Evolutionary conservation across 2,329 filamentous ascomycete species (phyloP), one percentile per base, ranked within the genome.

Genomic region (Paramyrothecium sp.): DNA sequence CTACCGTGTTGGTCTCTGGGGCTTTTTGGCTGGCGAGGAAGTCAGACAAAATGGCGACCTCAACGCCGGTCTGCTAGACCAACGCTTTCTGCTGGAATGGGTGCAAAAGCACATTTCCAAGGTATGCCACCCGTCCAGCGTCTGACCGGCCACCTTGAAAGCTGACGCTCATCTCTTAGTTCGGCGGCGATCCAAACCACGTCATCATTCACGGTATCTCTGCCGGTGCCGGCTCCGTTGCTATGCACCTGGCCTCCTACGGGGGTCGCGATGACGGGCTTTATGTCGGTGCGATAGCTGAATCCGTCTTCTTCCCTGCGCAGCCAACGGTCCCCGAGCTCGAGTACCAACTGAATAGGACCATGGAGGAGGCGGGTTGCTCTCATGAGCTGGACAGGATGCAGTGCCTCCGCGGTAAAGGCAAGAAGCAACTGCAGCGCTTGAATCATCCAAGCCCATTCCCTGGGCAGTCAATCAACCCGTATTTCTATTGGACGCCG

Each of bases 51-150:
- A 84, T 60, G 86, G 86, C 1, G 77, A 81, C 52, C 74, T 89
- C 10, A 90, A 90, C 64, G 83, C 74, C 2, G 88, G 88, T 0
- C 69, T 90, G 8, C 74, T 88, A 3, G 87, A 90, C 63, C 86
- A 89, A 70, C 76, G 85, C 19, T 78, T 82, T 23, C 74, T 82
- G 2, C 68, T 90, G 50, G 67, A 81, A 53, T 90, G 88, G 88
- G 79, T 89, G 0, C 78, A 84, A 63, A 71, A 79, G 38, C 74
- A 90, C 58, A 88, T 90, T 47, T 67, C 70, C 30, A 69, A 78
- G 67, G 78, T 78, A 65, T 7, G 59, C 57, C 13, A 19, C 8
- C n/a, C 33, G 21, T 30, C 11, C 13, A 3, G 30, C n/a, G n/a
- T n/a, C n/a, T n/a, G 33, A 3, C 1, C 7, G 17, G 5, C 17